phyloP scores from a whole-genome alignment of 495 filamentous ascomycete species.

The Lasiosphaeria hispida region DNA sequence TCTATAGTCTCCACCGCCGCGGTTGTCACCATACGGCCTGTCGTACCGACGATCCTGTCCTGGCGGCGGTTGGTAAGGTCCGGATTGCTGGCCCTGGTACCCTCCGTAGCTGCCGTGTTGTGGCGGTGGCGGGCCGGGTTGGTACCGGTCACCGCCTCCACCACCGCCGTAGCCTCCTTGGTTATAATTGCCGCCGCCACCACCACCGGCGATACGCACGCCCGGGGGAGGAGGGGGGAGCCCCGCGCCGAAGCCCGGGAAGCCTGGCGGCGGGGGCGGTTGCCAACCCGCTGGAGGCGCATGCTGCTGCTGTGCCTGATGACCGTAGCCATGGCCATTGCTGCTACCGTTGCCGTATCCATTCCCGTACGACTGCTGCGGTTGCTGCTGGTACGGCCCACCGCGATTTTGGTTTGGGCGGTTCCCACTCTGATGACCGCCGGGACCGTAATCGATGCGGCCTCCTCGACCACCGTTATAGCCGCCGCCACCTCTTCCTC shows the following conservation, averaged over 20 bases:
- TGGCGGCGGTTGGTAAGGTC: constrained; percentile 19
- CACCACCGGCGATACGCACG: constrained; percentile 11
- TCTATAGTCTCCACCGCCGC: constrained; percentile 1
- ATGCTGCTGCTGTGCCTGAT: constrained; percentile 24
- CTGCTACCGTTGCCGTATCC: constrained; percentile 27
- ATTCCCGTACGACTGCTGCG: constrained; percentile 12
- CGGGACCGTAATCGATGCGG: constrained; percentile 43
- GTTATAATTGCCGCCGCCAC: constrained; percentile 8
- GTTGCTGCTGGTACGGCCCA: constrained; percentile 19
- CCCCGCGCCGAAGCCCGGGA: constrained; percentile 43
- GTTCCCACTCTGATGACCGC: constrained; percentile 14
- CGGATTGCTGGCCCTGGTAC: constrained; percentile 17
- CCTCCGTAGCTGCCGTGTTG: constrained; percentile 17
- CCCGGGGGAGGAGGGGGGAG: constrained; percentile 47
- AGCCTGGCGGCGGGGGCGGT: constrained; percentile 43
- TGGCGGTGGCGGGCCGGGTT: constrained; percentile 16
- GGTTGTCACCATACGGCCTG: constrained; percentile 6
- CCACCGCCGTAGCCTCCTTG: constrained; percentile 9
- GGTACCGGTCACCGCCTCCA: constrained; percentile 10
- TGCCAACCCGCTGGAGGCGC: constrained; percentile 40
- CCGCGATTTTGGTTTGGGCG: constrained; percentile 12
- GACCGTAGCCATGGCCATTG: constrained; percentile 21
- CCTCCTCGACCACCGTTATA: constrained; percentile 35
- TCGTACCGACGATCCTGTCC: constrained; percentile 6
- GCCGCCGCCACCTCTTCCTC: not conserved